Percentiles rank a stretch among this genome's conserved stretches.
These are phyloP conservation scores for Krasilnikovozyma curviuscula DNA, from an alignment of 768 basidiomycete species.

Conservation along the genomic window DNA sequence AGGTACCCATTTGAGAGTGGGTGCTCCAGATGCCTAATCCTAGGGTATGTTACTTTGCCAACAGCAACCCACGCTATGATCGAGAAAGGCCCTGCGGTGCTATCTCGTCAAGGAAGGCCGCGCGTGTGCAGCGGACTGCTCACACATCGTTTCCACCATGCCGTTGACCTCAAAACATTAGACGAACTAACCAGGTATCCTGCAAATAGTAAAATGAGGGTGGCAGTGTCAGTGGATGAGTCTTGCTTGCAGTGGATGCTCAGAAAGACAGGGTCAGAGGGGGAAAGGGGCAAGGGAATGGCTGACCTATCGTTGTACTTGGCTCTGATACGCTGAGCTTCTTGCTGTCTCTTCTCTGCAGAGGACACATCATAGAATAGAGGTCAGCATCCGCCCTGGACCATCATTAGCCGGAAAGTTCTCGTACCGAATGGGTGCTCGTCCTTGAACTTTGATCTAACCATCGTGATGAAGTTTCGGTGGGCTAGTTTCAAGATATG, in stretches of 20 bases:
- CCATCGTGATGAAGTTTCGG: conserved; percentile 17
- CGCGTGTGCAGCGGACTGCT: too few relatives aligned
- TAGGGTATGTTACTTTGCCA: too few relatives aligned
- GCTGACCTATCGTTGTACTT: conserved; percentile 57
- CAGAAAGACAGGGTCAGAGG: background rate
- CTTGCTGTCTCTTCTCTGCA: conserved; percentile 95
- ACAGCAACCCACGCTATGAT: background rate
- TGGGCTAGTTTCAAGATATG: background rate
- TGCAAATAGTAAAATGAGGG: background rate
- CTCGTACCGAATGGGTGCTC: conserved; percentile 89
- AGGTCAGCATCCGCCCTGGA: background rate
- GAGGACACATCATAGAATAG: background rate
- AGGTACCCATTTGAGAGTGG: too few relatives aligned
- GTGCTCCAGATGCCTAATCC: too few relatives aligned
- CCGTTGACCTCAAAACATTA: too few relatives aligned
- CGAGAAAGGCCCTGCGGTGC: too few relatives aligned
- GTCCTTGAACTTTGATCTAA: conserved; percentile 39
- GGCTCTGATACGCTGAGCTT: conserved; percentile 93
- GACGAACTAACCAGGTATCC: conserved; percentile 10
- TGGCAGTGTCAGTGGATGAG: background rate
- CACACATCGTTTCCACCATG: too few relatives aligned
- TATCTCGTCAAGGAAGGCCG: too few relatives aligned
- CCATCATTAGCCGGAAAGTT: conserved; percentile 3
- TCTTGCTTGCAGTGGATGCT: background rate
- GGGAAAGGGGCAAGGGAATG: background rate